phyloP scores from a whole-genome alignment of 192 early-diverging fungal genomes.

The Coemansia interrupta region DNA sequence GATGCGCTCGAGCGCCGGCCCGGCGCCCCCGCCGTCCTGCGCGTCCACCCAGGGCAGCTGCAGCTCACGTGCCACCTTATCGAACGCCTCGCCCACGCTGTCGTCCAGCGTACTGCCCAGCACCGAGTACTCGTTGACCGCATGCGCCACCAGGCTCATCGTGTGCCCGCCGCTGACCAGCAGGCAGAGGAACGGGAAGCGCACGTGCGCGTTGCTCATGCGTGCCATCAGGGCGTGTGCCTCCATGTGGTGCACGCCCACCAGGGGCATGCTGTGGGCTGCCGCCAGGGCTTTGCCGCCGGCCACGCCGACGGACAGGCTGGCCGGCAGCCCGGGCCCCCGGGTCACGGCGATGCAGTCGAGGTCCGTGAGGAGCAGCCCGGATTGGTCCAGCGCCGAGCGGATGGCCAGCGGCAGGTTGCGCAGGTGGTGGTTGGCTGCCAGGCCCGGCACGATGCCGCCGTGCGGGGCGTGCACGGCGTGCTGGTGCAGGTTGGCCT shows the following conservation, averaged over 20 bases:
- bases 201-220: conserved; percentile 39
- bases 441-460: conserved; percentile 70
- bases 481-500: conserved; percentile 63
- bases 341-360: conserved; percentile 75
- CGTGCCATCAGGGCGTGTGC: conserved; percentile 77
- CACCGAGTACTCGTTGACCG: conserved; percentile 58
- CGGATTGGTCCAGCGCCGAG: conserved; percentile 58
- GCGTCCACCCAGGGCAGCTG: conserved; percentile 61
- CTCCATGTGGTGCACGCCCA: conserved; percentile 85
- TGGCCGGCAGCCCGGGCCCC: conserved; percentile 69
- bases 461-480: conserved; percentile 67
- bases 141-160: conserved; percentile 57
- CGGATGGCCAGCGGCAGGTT: conserved; percentile 62
- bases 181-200: conserved; percentile 68
- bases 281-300: conserved; percentile 73
- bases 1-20: conserved; percentile 64
- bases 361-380: conserved; percentile 52
- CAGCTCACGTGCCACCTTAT: conserved; percentile 70
- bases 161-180: conserved; percentile 79
- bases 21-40: conserved; percentile 63
- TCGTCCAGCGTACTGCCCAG: conserved; percentile 71
- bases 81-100: conserved; percentile 75
- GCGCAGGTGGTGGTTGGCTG: conserved; percentile 62
- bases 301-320: conserved; percentile 65
- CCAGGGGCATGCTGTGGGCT: conserved; percentile 59